A percentile compares a stretch with the other conserved stretches of the same genome.
phyloP scores from a whole-genome alignment of 768 basidiomycete genomes.

The Baorangia bicolor region DNA sequence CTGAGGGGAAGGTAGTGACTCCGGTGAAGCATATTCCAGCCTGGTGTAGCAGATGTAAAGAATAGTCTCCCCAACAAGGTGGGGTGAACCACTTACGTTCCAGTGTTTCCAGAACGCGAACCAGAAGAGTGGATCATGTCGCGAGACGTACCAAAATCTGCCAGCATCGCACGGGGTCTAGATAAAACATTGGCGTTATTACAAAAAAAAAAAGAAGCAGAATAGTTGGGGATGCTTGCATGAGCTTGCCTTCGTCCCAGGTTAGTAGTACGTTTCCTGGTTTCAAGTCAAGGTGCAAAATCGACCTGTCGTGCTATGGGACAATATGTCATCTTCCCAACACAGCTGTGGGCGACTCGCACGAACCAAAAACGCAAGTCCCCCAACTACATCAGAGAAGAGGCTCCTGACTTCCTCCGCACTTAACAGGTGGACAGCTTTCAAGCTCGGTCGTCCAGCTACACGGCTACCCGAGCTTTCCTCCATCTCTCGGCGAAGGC shows the following conservation, averaged over 20 bases:
- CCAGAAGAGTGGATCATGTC: conserved; percentile 77
- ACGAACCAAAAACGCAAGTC: conserved; percentile 80
- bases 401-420: conserved; percentile 80
- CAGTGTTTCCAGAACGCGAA: conserved; percentile 87
- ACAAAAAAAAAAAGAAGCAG: neutral
- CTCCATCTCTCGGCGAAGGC: conserved; percentile 53
- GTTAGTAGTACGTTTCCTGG: conserved; percentile 92
- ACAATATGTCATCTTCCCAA: conserved; percentile 5
- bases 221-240: conserved; percentile 45
- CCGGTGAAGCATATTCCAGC: conserved; percentile 87
- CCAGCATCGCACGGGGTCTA: conserved; percentile 92
- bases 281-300: conserved; percentile 91
- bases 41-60: conserved; percentile 34
- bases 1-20: conserved; percentile 69
- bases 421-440: conserved; percentile 80
- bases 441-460: conserved; percentile 43
- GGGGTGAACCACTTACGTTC: conserved; percentile 61
- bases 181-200: neutral
- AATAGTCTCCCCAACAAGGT: neutral
- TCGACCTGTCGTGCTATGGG: conserved; percentile 72
- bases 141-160: conserved; percentile 93
- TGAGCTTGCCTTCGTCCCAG: conserved; percentile 82
- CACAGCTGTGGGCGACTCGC: neutral
- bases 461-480: conserved; percentile 27
- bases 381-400: conserved; percentile 84